Evolutionary conservation across 495 filamentous ascomycete genomes (phyloP).

Genomic region (Hypomontagnella submonticulosa): DNA sequence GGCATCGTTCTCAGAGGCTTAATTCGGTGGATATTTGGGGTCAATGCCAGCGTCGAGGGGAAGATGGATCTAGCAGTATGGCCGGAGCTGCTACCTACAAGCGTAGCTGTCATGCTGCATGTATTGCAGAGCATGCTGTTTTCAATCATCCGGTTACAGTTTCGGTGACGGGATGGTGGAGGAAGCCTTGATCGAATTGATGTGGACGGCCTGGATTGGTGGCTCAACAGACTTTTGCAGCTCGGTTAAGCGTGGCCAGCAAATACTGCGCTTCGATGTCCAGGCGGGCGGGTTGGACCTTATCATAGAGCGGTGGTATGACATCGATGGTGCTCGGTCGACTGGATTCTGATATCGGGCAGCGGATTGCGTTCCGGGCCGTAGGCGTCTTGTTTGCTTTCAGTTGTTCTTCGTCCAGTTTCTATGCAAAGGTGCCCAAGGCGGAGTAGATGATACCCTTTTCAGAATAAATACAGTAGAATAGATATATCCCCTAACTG

Average conservation of each 20-base stretch:
- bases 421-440: conserved; percentile 48
- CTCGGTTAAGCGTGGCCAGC: conserved; percentile 46
- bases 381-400: conserved; percentile 37
- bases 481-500: conserved; percentile 41
- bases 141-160: conserved; percentile 69
- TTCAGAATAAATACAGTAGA: conserved; percentile 43
- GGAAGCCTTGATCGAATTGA: conserved; percentile 17
- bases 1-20: conserved; percentile 66
- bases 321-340: conserved; percentile 29
- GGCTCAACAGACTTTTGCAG: conserved; percentile 30
- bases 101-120: conserved; percentile 69
- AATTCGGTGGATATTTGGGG: conserved; percentile 62
- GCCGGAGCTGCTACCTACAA: conserved; percentile 71
- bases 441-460: conserved; percentile 50
- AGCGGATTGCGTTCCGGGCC: conserved; percentile 22
- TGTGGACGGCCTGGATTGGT: conserved; percentile 41
- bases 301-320: conserved; percentile 15
- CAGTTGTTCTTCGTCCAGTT: conserved; percentile 25
- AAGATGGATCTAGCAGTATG: conserved; percentile 67
- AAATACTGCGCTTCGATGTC: conserved; percentile 32
- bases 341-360: conserved; percentile 31
- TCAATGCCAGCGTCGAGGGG: conserved; percentile 68
- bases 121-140: conserved; percentile 76
- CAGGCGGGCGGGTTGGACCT: conserved; percentile 32
- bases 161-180: conserved; percentile 53